A percentile compares a stretch with the other conserved stretches of the same genome.
Conservation (phyloP, 345 rosid species). For the Aurinia saxatilis region DNA sequence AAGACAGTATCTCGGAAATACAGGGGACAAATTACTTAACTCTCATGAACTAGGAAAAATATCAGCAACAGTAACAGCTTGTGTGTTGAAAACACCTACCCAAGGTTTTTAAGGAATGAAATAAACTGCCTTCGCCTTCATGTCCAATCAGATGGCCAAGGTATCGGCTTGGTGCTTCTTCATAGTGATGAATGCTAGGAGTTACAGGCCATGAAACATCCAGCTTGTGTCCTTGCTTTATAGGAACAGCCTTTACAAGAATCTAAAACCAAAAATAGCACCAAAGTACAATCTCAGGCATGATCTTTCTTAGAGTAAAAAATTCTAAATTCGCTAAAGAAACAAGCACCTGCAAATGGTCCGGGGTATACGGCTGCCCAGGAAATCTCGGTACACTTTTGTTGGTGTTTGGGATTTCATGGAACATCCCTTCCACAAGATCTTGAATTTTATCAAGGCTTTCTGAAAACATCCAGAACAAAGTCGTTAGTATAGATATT, state of each 20-base stretch:
- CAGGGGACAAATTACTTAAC: too few relatives aligned
- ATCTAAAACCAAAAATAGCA: slow-evolving; percentile 37
- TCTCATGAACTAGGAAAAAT: too few relatives aligned
- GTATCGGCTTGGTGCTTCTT: slow-evolving; percentile 80
- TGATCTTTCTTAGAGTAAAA: background rate
- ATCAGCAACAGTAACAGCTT: too few relatives aligned
- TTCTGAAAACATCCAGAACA: slow-evolving; percentile 46
- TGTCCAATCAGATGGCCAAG: slow-evolving; percentile 89
- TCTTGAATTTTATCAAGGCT: slow-evolving; percentile 60
- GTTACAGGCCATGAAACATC: slow-evolving; percentile 75
- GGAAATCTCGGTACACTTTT: slow-evolving; percentile 43
- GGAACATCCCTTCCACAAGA: slow-evolving; percentile 62
- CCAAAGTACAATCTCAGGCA: slow-evolving; percentile 4
- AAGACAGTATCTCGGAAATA: too few relatives aligned
- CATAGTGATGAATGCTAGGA: slow-evolving; percentile 71
- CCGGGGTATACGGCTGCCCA: slow-evolving; percentile 72
- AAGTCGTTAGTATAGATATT: background rate
- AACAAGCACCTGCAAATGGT: slow-evolving; percentile 69
- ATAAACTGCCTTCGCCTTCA: slow-evolving; percentile 90
- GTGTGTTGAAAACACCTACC: slow-evolving; percentile 54
- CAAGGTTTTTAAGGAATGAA: slow-evolving; percentile 66
- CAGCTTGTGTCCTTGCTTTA: slow-evolving; percentile 77
- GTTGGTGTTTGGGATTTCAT: slow-evolving; percentile 53
- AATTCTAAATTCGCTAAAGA: background rate
- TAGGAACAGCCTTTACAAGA: slow-evolving; percentile 76